Evolutionary conservation across 768 basidiomycete species (phyloP), one percentile per base, ranked within the genome.

Genomic region (Kockovaella imperatae): DNA sequence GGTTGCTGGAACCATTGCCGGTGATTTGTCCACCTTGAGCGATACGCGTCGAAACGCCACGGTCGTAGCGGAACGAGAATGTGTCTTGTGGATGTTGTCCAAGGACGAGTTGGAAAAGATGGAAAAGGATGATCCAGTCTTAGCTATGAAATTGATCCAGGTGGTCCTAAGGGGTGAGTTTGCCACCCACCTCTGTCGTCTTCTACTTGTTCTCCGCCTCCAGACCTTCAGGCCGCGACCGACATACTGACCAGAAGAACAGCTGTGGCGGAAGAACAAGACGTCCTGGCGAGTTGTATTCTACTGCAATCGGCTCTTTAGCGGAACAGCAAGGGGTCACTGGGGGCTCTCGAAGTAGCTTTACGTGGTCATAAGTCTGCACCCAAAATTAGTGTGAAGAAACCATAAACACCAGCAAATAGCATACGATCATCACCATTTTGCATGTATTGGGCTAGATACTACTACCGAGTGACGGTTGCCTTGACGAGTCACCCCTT

Each of bases 1-100:
- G 89, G 87, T 91, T 0, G 81, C 87, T 3, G 91, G 90, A 2
- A 88, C 89, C 0, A 74, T 96, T 2, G 87, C 91, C 8, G 93
- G 93, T 0, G 93, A 96, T 71, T 70, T 99, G 44, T 83, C 87
- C 0, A 86, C 84, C 30, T 73, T 99, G 11, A 82, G 89, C 7
- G 81, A 80, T 18, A 75, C 83, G 17, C 77, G 80, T 15, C 77
- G 93, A 40, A 97, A 95, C 64, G 84, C 90, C 21, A 86, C 83
- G 3, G 87, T 87, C 29, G 74, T 83, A 0, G 87, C 84, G 3
- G 93, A 96, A 69, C 76, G 80, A 4, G 77, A 81, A 6, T 82
- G 80, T 5, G 78, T 83, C 13, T 56, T 97, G 42, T 99, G 93
- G 93, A 83, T 78, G 70, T 71, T 97, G 36, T 80, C 79, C 50